phyloP scores from a whole-genome alignment of 257 asterid species.

The Apocynum venetum region DNA sequence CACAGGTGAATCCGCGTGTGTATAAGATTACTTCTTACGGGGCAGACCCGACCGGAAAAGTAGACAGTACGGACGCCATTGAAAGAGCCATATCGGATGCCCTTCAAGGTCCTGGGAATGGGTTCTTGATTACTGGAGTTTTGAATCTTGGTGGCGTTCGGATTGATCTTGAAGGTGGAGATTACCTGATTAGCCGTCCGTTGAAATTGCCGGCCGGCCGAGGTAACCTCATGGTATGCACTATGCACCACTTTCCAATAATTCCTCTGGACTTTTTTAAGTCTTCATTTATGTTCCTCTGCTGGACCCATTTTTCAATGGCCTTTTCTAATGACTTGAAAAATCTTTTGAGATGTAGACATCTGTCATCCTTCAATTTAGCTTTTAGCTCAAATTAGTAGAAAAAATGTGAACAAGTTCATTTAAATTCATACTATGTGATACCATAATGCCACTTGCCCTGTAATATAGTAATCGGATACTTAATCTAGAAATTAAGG shows the following conservation, averaged over 20 bases:
- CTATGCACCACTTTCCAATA: no score
- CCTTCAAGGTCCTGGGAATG: conserved; percentile 47
- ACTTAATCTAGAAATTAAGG: background rate
- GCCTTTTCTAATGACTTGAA: conserved; percentile 5
- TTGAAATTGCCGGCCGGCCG: conserved; percentile 57
- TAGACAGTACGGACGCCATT: conserved; percentile 70
- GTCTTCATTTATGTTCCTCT: background rate
- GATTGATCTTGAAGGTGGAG: conserved; percentile 83
- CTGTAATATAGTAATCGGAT: no score
- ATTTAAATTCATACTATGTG: no score
- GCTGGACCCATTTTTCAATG: conserved; percentile 1
- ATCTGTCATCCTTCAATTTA: background rate
- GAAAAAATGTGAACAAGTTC: no score
- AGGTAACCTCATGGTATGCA: conserved; percentile 69
- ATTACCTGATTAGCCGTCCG: conserved; percentile 72
- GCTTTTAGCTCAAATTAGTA: background rate
- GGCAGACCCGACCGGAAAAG: conserved; percentile 77
- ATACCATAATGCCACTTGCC: no score
- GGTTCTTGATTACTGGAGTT: conserved; percentile 50
- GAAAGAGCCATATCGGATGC: conserved; percentile 64
- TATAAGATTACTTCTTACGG: conserved; percentile 73
- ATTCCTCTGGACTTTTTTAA: background rate
- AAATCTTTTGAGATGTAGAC: background rate
- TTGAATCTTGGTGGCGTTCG: conserved; percentile 83
- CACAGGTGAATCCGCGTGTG: conserved; percentile 38